Percentiles rank a stretch among this genome's conserved stretches.
Conservation (phyloP, 2,329 filamentous ascomycete genomes). For the Talaromyces piceae region DNA sequence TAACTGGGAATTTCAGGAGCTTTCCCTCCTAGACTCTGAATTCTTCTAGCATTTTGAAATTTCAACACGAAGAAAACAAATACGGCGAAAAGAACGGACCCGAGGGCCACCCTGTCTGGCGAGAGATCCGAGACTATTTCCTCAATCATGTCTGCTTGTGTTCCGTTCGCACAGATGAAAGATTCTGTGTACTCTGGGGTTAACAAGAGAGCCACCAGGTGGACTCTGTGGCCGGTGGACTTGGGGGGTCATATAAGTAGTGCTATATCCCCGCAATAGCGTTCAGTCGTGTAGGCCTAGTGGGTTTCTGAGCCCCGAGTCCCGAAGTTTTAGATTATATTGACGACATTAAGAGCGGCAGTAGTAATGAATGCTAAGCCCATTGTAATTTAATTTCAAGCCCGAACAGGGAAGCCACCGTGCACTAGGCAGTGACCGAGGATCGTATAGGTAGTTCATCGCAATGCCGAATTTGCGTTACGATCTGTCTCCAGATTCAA, state of each 20-base stretch:
- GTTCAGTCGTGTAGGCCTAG: neutral
- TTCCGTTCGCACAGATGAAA: too few relatives aligned
- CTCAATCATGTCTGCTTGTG: constrained; percentile 36
- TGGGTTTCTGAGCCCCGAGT: neutral
- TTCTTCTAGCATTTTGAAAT: constrained; percentile 21
- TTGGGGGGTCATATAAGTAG: neutral
- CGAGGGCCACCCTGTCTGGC: constrained; percentile 31
- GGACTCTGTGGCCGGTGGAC: too few relatives aligned
- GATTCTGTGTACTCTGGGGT: too few relatives aligned
- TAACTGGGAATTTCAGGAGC: constrained; percentile 27
- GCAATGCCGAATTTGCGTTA: neutral
- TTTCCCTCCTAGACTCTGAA: constrained; percentile 27
- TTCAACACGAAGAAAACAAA: constrained; percentile 30
- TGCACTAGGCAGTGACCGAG: neutral
- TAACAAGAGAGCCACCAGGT: too few relatives aligned
- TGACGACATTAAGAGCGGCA: neutral
- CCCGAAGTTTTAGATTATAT: neutral
- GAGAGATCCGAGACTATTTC: constrained; percentile 40
- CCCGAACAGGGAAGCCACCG: neutral
- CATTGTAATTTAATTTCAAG: neutral
- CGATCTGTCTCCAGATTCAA: neutral
- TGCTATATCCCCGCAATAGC: neutral
- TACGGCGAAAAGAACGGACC: constrained; percentile 34
- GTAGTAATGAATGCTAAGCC: neutral
- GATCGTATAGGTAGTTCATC: neutral